Conservation (phyloP, 306 rosid species). For the Sophora flavescens region DNA sequence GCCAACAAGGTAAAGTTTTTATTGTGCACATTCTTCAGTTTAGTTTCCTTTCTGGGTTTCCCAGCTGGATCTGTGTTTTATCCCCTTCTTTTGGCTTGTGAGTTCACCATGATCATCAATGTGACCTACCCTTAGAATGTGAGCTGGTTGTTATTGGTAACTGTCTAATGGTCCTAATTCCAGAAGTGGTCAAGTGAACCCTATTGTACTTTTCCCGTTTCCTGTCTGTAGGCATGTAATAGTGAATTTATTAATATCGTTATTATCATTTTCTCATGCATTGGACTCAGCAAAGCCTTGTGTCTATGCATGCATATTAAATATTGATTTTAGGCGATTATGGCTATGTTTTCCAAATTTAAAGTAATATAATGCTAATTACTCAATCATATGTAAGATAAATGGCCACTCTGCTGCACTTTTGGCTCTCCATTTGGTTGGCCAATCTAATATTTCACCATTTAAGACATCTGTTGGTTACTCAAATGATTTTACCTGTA, state of each 20-base stretch:
- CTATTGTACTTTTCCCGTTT: background rate
- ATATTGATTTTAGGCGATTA: background rate
- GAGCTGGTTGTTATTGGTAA: background rate
- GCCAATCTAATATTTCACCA: background rate
- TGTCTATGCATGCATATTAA: background rate
- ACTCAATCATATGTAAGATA: background rate
- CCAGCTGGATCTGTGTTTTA: background rate
- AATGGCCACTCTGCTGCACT: slow-evolving; percentile 15
- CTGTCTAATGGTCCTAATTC: background rate
- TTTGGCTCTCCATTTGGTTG: slow-evolving; percentile 7
- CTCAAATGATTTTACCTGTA: background rate
- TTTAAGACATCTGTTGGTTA: background rate
- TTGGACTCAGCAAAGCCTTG: background rate
- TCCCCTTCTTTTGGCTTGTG: background rate
- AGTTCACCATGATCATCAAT: slow-evolving; percentile 2
- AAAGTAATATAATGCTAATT: background rate
- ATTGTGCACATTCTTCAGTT: slow-evolving; percentile 10
- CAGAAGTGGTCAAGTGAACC: background rate
- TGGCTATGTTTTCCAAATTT: background rate
- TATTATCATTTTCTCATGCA: background rate
- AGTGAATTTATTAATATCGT: background rate
- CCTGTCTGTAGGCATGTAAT: background rate
- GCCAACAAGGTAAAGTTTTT: slow-evolving; percentile 62
- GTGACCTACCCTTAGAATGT: background rate
- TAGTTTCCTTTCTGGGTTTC: slow-evolving; percentile 20